Evolutionary conservation across 2,329 filamentous ascomycete genomes (phyloP), one percentile per base, ranked within the genome.

Genomic region (Tolypocladium amazonense): DNA sequence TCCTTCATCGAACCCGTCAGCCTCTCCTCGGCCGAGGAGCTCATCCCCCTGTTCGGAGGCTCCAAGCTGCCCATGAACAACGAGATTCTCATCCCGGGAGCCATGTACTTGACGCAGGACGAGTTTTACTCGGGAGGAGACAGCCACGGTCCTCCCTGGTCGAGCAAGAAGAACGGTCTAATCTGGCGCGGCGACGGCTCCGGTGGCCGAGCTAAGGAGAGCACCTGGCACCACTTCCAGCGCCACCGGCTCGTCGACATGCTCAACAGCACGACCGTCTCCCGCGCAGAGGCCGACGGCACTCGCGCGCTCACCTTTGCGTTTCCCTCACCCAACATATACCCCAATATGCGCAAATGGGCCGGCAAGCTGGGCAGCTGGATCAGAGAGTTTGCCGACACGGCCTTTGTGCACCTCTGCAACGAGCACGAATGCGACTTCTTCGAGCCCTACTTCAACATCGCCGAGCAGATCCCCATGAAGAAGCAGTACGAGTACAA

Each of bases 161-260:
- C 76, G 4, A 69, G 78, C 39, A 89, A 89, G 71, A 72, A 73
- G 35, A 76, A 81, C 58, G 75, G 72, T 4, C 72, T 85, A 54
- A 73, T 87, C 41, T 89, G 86, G 86, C 83, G 86, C 43, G 86
- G 86, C 54, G 81, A 83, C 2, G 84, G 82, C 3, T 86, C 85
- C 9, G 86, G 85, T 3, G 86, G 85, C 1, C 75, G 77, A 35
- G 71, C 77, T 54, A 73, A 72, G 59, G 66, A 67, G n/a, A 69
- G 83, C 53, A 88, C 81, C 62, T 90, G 87, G 87, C 78, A 77
- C 39, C 81, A 83, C 41, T 88, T 89, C 65, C 87, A 90, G 62
- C 84, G 87, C n/a, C 87, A 88, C 65, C 84, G 88, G 4, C 83
- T 90, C 60, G 75, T 89, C 33, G 77, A 85, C 61, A 87, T 89